Evolutionary conservation across 1,284 basidiomycete species (phyloP).

Genomic region (Butyriboletus appendiculatus): DNA sequence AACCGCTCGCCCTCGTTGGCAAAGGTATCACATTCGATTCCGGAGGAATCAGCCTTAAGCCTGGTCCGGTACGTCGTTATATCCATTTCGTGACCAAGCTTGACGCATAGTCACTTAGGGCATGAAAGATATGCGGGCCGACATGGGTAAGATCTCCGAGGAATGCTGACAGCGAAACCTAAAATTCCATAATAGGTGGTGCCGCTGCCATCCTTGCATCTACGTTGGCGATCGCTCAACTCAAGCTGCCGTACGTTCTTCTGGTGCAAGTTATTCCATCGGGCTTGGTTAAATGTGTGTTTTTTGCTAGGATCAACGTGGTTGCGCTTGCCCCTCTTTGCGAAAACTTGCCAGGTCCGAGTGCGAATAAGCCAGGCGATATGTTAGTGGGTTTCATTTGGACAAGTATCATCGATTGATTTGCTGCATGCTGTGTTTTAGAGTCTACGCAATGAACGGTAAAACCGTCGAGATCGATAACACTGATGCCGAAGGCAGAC

Average conservation of each 20-base stretch:
- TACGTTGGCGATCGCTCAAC: conserved; percentile 78
- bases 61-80: conserved; percentile 56
- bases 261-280: background rate
- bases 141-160: conserved; percentile 63
- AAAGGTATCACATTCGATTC: conserved; percentile 91
- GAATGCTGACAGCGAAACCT: background rate
- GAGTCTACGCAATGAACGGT: conserved; percentile 87
- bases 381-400: conserved; percentile 47
- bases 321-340: conserved; percentile 73
- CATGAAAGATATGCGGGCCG: conserved; percentile 82
- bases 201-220: conserved; percentile 79
- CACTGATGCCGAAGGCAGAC: conserved; percentile 86
- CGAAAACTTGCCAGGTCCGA: conserved; percentile 89
- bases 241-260: conserved; percentile 66
- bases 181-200: conserved; percentile 47
- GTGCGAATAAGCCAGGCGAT: conserved; percentile 87
- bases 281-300: background rate
- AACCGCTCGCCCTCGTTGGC: conserved; percentile 79
- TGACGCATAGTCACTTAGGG: conserved; percentile 39
- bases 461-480: conserved; percentile 89
- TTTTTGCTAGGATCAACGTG: conserved; percentile 63
- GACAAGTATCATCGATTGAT: background rate
- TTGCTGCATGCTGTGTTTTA: conserved; percentile 29
- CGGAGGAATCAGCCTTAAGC: conserved; percentile 89
- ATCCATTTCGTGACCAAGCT: background rate